Evolutionary conservation across 257 asterid genomes (phyloP), one percentile per base, ranked within the genome.

Genomic region (Nemophila menziesii): DNA sequence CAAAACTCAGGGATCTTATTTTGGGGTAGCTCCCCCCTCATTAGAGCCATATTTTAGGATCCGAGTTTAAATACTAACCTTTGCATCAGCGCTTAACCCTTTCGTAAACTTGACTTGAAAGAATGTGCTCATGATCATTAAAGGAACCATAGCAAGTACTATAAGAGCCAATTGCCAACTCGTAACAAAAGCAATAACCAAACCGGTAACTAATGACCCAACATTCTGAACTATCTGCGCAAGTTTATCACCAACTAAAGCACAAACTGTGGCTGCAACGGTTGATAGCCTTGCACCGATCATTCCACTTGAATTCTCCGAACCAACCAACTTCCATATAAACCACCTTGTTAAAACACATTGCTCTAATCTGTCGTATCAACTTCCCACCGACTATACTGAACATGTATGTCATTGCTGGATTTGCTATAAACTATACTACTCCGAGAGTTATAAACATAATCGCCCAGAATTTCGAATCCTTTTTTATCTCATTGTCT

Each of bases 101-200:
- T 51, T 68, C 61, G 71, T 36, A 58, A 73, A 73, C 71, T 46
- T 68, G 38, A 64, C 20, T 60, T 80, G 87, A 13, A 61, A 58
- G 49, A 67, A 70, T 44, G 82, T 75, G 49, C 67, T 73, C 33
- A 56, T 40, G 17, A 69, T 72, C 22, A 80, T 62, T 7, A 80
- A 63, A 15, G 92, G 92, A 22, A 71, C 36, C 75, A 77, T 63
- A 44, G 50, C 74, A 48, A 77, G 56, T 23, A 77, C 42, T 47
- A 80, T 76, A 11, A 80, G 78, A 24, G 92, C 74, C 63, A 80
- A 46, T 55, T 76, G 73, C 92, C 92, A 80, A 52, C 83, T 76
- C 48, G 92, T 83, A 50, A 42, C 56, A 38, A 76, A 80, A 49
- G 92, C 92, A 53, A 80, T 77, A 16, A 45, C 77, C 50, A 66